A percentile compares a stretch with the other conserved stretches of the same genome.
Conservation (phyloP, 257 asterid species). For the Nicotiana undulata region DNA sequence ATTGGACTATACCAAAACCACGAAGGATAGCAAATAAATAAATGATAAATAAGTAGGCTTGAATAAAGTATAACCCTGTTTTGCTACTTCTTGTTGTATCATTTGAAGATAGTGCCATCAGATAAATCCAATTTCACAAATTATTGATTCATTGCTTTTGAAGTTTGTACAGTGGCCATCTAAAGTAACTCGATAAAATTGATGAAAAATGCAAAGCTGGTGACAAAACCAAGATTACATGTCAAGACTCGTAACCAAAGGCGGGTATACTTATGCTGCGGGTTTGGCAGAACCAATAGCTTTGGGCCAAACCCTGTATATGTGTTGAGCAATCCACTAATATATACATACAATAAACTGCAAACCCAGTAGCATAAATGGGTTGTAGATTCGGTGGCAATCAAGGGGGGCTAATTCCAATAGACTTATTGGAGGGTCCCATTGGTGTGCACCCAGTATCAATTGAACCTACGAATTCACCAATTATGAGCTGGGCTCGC, state of each 20-base stretch:
- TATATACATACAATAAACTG: too few relatives aligned
- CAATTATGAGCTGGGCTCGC: too few relatives aligned
- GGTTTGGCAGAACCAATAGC: too few relatives aligned
- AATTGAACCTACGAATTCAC: too few relatives aligned
- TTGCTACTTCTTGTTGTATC: background rate
- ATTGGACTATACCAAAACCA: background rate
- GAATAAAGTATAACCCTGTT: background rate
- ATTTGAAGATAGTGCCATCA: background rate
- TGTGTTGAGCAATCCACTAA: too few relatives aligned
- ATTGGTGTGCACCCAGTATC: too few relatives aligned
- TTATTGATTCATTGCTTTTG: background rate
- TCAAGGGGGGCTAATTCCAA: too few relatives aligned
- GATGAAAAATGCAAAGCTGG: background rate
- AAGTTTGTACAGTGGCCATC: background rate
- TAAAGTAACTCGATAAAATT: background rate
- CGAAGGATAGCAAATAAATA: background rate
- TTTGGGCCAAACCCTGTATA: too few relatives aligned
- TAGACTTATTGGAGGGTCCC: too few relatives aligned
- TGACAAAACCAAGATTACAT: background rate
- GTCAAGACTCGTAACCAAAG: background rate
- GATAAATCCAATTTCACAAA: background rate
- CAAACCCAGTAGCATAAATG: too few relatives aligned
- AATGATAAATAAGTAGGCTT: background rate
- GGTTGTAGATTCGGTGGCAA: too few relatives aligned
- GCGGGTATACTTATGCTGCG: too few relatives aligned